A percentile compares a stretch with the other conserved stretches of the same genome.
These are phyloP conservation scores for Mayamaea pseudoterrestris DNA, from an alignment of 108 stramenopile species.

Conservation along the genomic window DNA sequence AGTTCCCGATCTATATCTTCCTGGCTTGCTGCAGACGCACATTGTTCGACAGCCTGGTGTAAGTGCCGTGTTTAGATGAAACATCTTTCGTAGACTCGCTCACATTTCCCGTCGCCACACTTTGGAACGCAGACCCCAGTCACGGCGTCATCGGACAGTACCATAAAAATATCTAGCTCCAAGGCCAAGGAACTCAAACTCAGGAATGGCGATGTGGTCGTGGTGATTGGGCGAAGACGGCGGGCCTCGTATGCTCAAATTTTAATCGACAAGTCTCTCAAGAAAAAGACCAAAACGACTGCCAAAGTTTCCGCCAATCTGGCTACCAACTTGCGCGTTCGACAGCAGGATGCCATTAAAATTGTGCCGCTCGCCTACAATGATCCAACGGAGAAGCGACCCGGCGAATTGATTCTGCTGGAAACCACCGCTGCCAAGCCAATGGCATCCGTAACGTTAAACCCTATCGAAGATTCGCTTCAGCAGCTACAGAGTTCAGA, in stretches of 20 bases:
- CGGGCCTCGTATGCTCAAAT: constrained; percentile 59
- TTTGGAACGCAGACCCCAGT: constrained; percentile 15
- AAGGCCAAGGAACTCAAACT: constrained; percentile 78
- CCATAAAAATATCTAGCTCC: constrained; percentile 34
- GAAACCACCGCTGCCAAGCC: constrained; percentile 19
- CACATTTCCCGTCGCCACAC: neutral
- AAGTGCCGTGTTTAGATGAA: constrained; percentile 8
- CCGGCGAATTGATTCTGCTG: constrained; percentile 67
- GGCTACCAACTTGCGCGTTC: constrained; percentile 57
- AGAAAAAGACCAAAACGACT: constrained; percentile 18
- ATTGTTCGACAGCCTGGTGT: constrained; percentile 36
- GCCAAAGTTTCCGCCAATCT: constrained; percentile 40
- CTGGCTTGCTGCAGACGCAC: constrained; percentile 59
- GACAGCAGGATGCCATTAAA: constrained; percentile 67
- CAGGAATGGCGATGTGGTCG: constrained; percentile 48
- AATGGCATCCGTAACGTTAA: constrained; percentile 48
- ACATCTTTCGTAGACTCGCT: neutral
- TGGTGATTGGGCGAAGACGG: constrained; percentile 62
- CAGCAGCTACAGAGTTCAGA: constrained; percentile 34
- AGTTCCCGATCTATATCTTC: constrained; percentile 79
- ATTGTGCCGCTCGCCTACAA: constrained; percentile 31
- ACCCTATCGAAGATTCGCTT: constrained; percentile 69
- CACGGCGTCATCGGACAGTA: constrained; percentile 30
- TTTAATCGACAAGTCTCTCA: constrained; percentile 24
- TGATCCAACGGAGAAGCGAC: constrained; percentile 9